phyloP scores from a whole-genome alignment of 768 basidiomycete genomes.

The Cystobasidium tubakii region DNA sequence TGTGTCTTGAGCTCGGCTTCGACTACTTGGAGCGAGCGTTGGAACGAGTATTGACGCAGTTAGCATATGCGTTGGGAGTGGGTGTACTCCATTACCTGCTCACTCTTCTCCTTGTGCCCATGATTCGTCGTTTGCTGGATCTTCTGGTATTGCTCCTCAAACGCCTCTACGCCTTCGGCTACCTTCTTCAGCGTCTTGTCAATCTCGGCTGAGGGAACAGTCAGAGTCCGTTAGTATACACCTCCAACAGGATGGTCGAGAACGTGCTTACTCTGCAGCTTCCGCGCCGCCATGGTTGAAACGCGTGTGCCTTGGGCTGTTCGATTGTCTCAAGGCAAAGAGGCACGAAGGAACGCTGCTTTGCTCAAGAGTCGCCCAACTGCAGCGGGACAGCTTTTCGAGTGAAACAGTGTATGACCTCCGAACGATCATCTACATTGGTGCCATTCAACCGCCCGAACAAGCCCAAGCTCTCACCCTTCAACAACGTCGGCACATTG shows the following conservation, averaged over 20 bases:
- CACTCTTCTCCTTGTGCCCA: constrained; percentile 94
- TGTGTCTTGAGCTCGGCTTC: constrained; percentile 94
- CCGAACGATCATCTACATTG: too few relatives aligned
- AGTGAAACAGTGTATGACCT: too few relatives aligned
- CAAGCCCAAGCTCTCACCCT: too few relatives aligned
- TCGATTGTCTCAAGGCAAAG: constrained; percentile 4
- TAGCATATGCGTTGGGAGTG: constrained; percentile 48
- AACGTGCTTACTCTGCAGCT: constrained; percentile 38
- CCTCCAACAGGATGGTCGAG: too few relatives aligned
- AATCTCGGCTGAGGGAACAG: constrained; percentile 80
- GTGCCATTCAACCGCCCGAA: too few relatives aligned
- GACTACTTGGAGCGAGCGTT: constrained; percentile 56
- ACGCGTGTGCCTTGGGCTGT: background rate
- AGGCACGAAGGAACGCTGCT: background rate
- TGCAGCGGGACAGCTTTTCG: too few relatives aligned
- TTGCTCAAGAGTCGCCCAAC: background rate
- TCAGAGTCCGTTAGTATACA: background rate
- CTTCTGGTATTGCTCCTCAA: constrained; percentile 95
- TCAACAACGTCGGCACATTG: too few relatives aligned
- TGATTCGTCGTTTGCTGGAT: constrained; percentile 93
- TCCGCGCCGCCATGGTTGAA: constrained; percentile 38
- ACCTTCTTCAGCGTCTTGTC: constrained; percentile 98
- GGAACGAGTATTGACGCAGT: constrained; percentile 90
- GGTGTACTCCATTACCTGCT: background rate
- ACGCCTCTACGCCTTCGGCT: constrained; percentile 70